Evolutionary conservation across 768 basidiomycete species (phyloP).

Genomic region (Macrolepiota albuminosa): DNA sequence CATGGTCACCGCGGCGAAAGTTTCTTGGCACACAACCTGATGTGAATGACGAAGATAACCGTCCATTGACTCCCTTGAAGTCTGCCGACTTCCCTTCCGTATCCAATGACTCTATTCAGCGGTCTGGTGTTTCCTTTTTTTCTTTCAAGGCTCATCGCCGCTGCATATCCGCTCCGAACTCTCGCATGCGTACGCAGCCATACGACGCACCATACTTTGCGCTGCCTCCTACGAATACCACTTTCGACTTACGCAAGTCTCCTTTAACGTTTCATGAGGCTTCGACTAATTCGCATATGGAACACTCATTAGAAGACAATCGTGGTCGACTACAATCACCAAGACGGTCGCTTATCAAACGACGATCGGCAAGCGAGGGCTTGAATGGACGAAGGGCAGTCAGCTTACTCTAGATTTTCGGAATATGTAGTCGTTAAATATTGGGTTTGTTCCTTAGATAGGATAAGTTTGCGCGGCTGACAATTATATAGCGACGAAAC

Average conservation of each 20-base stretch:
- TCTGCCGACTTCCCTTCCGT: background rate
- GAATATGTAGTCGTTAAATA: background rate
- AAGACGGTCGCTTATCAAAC: slow-evolving; percentile 18
- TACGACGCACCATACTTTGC: slow-evolving; percentile 45
- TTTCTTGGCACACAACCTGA: slow-evolving; percentile 1
- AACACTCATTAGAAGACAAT: slow-evolving; percentile 3
- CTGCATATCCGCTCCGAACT: slow-evolving; percentile 26
- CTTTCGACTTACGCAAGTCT: slow-evolving; percentile 19
- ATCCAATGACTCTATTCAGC: slow-evolving; percentile 14
- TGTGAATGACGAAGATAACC: background rate
- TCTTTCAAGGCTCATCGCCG: slow-evolving; percentile 25
- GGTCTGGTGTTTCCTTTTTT: slow-evolving; percentile 18
- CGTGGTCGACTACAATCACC: slow-evolving; percentile 5
- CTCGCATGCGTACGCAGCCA: slow-evolving; percentile 32
- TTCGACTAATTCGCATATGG: slow-evolving; percentile 6
- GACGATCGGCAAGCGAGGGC: slow-evolving; percentile 30
- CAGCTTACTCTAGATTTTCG: slow-evolving; percentile 1
- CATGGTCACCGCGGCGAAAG: slow-evolving; percentile 12
- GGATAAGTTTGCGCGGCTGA: background rate
- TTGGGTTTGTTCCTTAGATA: background rate
- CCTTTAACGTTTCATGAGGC: slow-evolving; percentile 25
- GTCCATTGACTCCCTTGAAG: slow-evolving; percentile 19
- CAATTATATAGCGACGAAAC: background rate
- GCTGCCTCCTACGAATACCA: slow-evolving; percentile 27
- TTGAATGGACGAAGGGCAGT: slow-evolving; percentile 14